A percentile compares a stretch with the other conserved stretches of the same genome.
These are phyloP conservation scores for Neodidymelliopsis sp. DNA, from an alignment of 2,329 filamentous ascomycete species.

Conservation along the genomic window DNA sequence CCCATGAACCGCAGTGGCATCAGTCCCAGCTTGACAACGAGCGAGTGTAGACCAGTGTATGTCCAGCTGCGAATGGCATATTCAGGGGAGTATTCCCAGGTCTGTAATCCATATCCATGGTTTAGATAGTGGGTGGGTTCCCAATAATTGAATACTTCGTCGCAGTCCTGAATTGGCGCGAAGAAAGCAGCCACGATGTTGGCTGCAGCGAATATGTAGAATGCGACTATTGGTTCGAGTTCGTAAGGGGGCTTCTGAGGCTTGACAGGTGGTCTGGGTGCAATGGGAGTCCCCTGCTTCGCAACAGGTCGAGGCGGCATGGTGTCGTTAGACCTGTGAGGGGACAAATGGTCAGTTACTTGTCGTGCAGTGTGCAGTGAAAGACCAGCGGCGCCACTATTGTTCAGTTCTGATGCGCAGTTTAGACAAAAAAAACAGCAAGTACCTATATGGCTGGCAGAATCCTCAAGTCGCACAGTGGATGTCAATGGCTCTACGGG, in stretches of 20 bases:
- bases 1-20: slow-evolving; percentile 53
- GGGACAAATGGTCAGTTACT: slow-evolving; percentile 31
- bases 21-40: slow-evolving; percentile 71
- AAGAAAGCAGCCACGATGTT: slow-evolving; percentile 80
- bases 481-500: slow-evolving; percentile 8
- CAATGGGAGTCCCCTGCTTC: slow-evolving; percentile 13
- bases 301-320: slow-evolving; percentile 16
- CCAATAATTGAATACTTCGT: slow-evolving; percentile 99
- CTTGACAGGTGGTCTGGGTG: background rate
- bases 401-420: background rate
- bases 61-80: slow-evolving; percentile 96
- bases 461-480: slow-evolving; percentile 24
- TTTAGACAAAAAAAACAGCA: background rate
- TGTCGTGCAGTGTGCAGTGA: background rate
- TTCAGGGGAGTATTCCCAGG: slow-evolving; percentile 97
- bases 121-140: slow-evolving; percentile 94
- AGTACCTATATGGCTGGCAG: background rate
- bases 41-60: slow-evolving; percentile 82
- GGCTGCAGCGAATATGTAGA: slow-evolving; percentile 79
- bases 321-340: slow-evolving; percentile 3
- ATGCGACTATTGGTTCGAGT: slow-evolving; percentile 75
- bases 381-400: background rate
- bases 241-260: slow-evolving; percentile 43
- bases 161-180: slow-evolving; percentile 95
- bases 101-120: slow-evolving; percentile 92